These are phyloP conservation scores for Cyclotella choctawhatcheeana DNA, from an alignment of 108 stramenopile genomes.

Conservation along the genomic window DNA sequence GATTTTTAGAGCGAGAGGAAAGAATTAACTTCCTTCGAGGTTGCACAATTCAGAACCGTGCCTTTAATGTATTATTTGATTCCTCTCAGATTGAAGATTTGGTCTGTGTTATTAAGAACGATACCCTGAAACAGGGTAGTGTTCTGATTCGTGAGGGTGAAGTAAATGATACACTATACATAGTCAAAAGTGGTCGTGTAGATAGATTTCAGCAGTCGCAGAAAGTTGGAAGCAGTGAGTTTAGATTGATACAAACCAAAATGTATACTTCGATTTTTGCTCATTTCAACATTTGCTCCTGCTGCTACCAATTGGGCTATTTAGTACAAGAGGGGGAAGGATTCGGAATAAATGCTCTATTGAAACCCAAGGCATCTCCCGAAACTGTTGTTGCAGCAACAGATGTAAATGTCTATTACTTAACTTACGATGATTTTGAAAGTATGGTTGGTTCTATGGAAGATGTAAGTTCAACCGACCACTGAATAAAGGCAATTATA, in stretches of 20 bases:
- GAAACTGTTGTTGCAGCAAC: slow-evolving; percentile 62
- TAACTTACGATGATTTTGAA: slow-evolving; percentile 64
- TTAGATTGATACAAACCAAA: too few species aligned
- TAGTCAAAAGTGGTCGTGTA: slow-evolving; percentile 76
- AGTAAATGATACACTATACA: slow-evolving; percentile 82
- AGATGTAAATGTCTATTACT: slow-evolving; percentile 52
- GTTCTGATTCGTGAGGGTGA: slow-evolving; percentile 90
- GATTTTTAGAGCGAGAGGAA: slow-evolving; percentile 54
- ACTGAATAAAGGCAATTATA: too few species aligned
- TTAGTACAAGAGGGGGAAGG: slow-evolving; percentile 46
- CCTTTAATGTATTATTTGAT: slow-evolving; percentile 57
- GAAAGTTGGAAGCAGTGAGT: slow-evolving; percentile 27
- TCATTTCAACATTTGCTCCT: too few species aligned
- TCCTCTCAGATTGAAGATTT: slow-evolving; percentile 64
- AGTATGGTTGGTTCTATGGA: slow-evolving; percentile 64
- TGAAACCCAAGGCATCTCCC: slow-evolving; percentile 61
- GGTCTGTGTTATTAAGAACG: slow-evolving; percentile 56
- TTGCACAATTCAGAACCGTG: slow-evolving; percentile 55
- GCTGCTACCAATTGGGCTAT: too few species aligned
- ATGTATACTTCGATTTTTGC: too few species aligned
- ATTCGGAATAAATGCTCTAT: slow-evolving; percentile 78
- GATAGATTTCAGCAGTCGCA: slow-evolving; percentile 39
- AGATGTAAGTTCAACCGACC: too few species aligned
- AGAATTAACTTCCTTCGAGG: slow-evolving; percentile 65
- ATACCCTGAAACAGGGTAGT: slow-evolving; percentile 67